These are phyloP conservation scores for Phenoliferia sp. DNA, from an alignment of 1,284 basidiomycete species.

Conservation along the genomic window DNA sequence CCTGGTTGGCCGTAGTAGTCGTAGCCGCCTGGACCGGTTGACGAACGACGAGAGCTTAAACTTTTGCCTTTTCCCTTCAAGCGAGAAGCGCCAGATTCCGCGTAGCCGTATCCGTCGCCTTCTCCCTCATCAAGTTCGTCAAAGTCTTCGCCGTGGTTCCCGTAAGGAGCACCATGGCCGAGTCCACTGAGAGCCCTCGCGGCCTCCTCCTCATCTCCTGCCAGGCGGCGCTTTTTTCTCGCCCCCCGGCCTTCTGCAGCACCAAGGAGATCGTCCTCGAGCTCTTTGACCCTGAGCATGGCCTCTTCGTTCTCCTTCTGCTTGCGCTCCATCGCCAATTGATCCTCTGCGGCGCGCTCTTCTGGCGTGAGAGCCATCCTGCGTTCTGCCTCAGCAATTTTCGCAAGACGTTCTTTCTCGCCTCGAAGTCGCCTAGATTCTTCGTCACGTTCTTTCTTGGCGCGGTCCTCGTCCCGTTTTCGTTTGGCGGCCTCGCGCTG, in stretches of 20 bases:
- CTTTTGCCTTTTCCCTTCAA: constrained; percentile 9
- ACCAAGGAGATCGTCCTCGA: constrained; percentile 18
- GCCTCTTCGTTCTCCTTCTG: constrained; percentile 15
- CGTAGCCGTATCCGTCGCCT: constrained; percentile 1
- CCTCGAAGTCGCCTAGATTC: constrained; percentile 16
- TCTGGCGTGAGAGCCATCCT: constrained; percentile 24
- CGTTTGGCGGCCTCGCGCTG: constrained; percentile 28
- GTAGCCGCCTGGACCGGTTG: constrained; percentile 6
- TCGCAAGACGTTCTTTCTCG: constrained; percentile 24
- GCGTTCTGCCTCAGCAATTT: constrained; percentile 25
- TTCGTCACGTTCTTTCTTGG: constrained; percentile 27
- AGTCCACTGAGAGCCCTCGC: constrained; percentile 4
- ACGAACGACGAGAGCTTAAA: not conserved
- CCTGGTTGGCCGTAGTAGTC: constrained; percentile 1
- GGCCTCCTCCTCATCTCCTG: constrained; percentile 16
- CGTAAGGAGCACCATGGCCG: constrained; percentile 4
- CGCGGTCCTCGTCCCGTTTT: constrained; percentile 25
- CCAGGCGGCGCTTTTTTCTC: constrained; percentile 15
- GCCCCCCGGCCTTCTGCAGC: constrained; percentile 15
- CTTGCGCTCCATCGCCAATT: constrained; percentile 7
- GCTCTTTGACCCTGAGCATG: not conserved
- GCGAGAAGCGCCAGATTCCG: not conserved
- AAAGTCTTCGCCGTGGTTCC: constrained; percentile 20
- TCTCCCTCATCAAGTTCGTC: constrained; percentile 10
- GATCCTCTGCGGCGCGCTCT: constrained; percentile 26